Base-by-base conservation (phyloP, 75 land plant genomes). In the Pinus albicaulis region DNA sequence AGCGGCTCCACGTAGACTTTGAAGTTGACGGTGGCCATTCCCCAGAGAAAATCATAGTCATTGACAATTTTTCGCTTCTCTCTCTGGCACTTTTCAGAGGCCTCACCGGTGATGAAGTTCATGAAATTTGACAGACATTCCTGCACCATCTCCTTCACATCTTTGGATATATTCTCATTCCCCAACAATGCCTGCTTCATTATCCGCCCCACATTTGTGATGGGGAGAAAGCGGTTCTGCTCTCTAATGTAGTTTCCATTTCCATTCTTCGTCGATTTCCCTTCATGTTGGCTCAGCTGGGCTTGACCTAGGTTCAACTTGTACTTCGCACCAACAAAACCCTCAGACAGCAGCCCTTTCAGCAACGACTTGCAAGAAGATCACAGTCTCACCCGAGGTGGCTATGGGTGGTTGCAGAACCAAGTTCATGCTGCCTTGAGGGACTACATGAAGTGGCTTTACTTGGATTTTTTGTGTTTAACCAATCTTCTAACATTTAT, bases 91-190 rank as follows among this genome's bases (percentile, higher is more conserved):
- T 91, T 91, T 75, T 91, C 93, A 23, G 88, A 86, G 19, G 88
- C 88, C 88, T 91, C 93, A 68, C 91, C 88, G 12, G 93, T 91
- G 64, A 91, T 86, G 85, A 91, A 91, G 71, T 91, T 91, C 77
- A 91, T 91, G 89, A 91, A 91, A 85, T 91, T 91, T 34, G 91
- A 89, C 55, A 91, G 91, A 73, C 93, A 91, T 82, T 91, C 93
- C 86, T 91, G 93, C 17, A 91, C 86, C 5, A 91, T 91, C 83
- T 91, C 93, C 81, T 91, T 91, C 26, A 91, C 93, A 58, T 91
- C 93, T 75, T 91, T 91, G 68, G 91, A 84, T 70, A 91, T 89
- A 80, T 91, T 91, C 48, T 86, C 93, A 56, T 91, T 91, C 10
- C 86, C 93, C 7, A 91, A 91, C 53, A 91, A 77, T 8, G 88